Evolutionary conservation across 2,329 filamentous ascomycete genomes (phyloP).

Genomic region (Pestalotiopsis fici): DNA sequence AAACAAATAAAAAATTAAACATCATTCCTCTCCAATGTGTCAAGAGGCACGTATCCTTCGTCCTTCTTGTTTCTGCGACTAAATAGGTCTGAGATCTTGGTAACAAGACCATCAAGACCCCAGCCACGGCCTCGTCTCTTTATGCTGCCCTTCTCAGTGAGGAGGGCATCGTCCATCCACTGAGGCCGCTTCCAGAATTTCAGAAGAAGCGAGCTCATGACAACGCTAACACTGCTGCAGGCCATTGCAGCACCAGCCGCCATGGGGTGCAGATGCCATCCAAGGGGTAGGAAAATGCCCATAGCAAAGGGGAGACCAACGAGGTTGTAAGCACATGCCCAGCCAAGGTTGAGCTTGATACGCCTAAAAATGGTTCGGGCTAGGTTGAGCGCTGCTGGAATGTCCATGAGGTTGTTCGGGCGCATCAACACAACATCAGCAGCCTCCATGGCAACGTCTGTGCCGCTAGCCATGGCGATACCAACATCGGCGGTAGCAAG

Average conservation of each 20-base stretch:
- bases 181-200: conserved; percentile 82
- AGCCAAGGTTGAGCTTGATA: conserved; percentile 90
- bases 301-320: conserved; percentile 94
- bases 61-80: conserved; percentile 38
- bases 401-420: conserved; percentile 85
- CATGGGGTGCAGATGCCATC: conserved; percentile 87
- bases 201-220: conserved; percentile 78
- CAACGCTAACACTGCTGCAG: conserved; percentile 84
- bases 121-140: conserved; percentile 43
- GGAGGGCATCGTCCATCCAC: conserved; percentile 78
- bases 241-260: conserved; percentile 95
- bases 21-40: conserved; percentile 45
- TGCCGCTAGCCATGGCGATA: conserved; percentile 89
- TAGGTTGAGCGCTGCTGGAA: conserved; percentile 84
- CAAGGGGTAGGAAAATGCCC: conserved; percentile 87
- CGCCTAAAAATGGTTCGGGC: conserved; percentile 83
- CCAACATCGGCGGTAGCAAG: conserved; percentile 90
- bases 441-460: conserved; percentile 96
- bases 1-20: conserved; percentile 15
- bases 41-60: conserved; percentile 61
- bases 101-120: conserved; percentile 39
- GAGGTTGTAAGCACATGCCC: conserved; percentile 92
- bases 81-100: conserved; percentile 42
- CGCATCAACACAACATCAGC: conserved; percentile 96
- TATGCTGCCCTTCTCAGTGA: conserved; percentile 57